These are phyloP conservation scores for Ganoderma sp. DNA, from an alignment of 1,284 basidiomycete species.

Conservation along the genomic window DNA sequence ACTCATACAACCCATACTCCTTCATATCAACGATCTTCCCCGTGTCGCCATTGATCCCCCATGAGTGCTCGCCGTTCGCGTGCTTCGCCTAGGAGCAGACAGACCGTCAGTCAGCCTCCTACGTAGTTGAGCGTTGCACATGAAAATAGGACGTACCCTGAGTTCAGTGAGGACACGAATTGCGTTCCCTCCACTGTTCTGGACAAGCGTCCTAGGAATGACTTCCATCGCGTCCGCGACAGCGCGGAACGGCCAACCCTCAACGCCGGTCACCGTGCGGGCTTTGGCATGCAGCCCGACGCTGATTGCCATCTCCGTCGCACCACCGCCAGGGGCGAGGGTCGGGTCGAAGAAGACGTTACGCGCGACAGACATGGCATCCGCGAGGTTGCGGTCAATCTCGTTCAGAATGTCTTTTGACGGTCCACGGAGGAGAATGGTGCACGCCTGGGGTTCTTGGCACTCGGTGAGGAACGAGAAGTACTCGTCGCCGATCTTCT, in stretches of 20 bases:
- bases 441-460: slow-evolving; percentile 94
- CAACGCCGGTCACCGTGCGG: slow-evolving; percentile 80
- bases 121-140: neutral
- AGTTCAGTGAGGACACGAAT: slow-evolving; percentile 93
- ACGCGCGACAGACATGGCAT: slow-evolving; percentile 96
- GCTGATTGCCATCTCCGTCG: slow-evolving; percentile 97
- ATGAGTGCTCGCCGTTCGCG: slow-evolving; percentile 87
- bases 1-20: slow-evolving; percentile 91
- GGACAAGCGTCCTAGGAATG: slow-evolving; percentile 93
- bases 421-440: slow-evolving; percentile 96
- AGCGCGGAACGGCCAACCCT: slow-evolving; percentile 90
- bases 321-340: slow-evolving; percentile 93
- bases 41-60: slow-evolving; percentile 94
- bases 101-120: neutral
- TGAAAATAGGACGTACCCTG: slow-evolving; percentile 50
- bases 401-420: slow-evolving; percentile 99
- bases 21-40: slow-evolving; percentile 98
- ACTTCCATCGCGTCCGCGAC: slow-evolving; percentile 98
- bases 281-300: slow-evolving; percentile 90
- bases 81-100: slow-evolving; percentile 79
- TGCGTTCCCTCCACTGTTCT: slow-evolving; percentile 95
- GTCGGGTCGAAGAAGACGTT: slow-evolving; percentile 96
- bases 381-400: slow-evolving; percentile 96
- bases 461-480: slow-evolving; percentile 97
- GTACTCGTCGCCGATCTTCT: slow-evolving; percentile 99